A percentile compares a stretch with the other conserved stretches of the same genome.
phyloP scores from a whole-genome alignment of 1,284 basidiomycete genomes.

The Veloboletus limbatus region DNA sequence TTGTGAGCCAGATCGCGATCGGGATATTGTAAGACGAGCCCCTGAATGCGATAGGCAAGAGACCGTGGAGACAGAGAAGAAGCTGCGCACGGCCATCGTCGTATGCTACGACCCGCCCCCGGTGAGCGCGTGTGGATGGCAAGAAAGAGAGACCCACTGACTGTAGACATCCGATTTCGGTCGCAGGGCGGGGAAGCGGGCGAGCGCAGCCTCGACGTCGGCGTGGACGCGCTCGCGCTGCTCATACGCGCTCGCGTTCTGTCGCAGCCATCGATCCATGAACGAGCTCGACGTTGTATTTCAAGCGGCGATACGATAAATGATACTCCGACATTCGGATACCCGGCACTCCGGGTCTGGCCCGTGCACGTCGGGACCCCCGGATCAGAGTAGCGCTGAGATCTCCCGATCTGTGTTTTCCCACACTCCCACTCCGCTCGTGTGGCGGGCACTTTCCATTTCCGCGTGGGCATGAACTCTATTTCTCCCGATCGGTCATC shows the following conservation, averaged over 20 bases:
- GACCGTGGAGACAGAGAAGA: slow-evolving; percentile 86
- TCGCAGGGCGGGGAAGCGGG: slow-evolving; percentile 61
- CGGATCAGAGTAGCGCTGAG: slow-evolving; percentile 28
- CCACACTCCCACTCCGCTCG: slow-evolving; percentile 32
- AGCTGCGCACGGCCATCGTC: slow-evolving; percentile 93
- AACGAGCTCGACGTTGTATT: neutral
- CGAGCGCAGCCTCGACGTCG: slow-evolving; percentile 69
- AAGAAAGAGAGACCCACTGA: slow-evolving; percentile 37
- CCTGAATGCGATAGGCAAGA: slow-evolving; percentile 84
- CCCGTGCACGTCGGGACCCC: slow-evolving; percentile 19
- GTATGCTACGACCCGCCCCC: slow-evolving; percentile 69
- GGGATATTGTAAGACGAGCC: slow-evolving; percentile 90
- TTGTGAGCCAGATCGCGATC: slow-evolving; percentile 83
- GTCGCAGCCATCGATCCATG: slow-evolving; percentile 66
- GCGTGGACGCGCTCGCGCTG: slow-evolving; percentile 51
- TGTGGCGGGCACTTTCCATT: slow-evolving; percentile 37
- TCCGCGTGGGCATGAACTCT: slow-evolving; percentile 30
- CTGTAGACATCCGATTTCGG: slow-evolving; percentile 95
- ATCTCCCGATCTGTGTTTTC: slow-evolving; percentile 25
- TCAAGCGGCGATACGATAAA: slow-evolving; percentile 8
- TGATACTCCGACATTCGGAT: slow-evolving; percentile 9
- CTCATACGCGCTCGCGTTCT: slow-evolving; percentile 65
- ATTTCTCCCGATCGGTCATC: slow-evolving; percentile 25
- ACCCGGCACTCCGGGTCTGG: slow-evolving; percentile 19
- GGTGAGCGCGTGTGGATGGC: neutral